Percentiles rank a stretch among this genome's conserved stretches.
These are phyloP conservation scores for Teunomyces tritomae DNA, from an alignment of 805 yeast genomes.

Conservation along the genomic window DNA sequence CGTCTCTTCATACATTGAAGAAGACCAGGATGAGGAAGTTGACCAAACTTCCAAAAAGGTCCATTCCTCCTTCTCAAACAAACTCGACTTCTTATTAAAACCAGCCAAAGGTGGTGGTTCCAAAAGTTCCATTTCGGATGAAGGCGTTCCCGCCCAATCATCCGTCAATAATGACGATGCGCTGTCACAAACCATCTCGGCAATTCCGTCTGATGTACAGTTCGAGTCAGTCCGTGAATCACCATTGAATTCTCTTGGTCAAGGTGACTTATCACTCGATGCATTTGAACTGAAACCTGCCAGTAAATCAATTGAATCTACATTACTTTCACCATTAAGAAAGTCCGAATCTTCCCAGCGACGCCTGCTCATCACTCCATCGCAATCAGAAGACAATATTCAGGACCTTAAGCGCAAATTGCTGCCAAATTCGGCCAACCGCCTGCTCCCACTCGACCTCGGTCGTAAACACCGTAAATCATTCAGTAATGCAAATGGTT, in stretches of 20 bases:
- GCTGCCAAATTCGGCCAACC: conserved; percentile 18
- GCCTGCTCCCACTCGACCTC: conserved; percentile 15
- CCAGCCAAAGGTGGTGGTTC: conserved; percentile 15
- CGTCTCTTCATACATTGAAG: conserved; percentile 10
- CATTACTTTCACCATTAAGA: conserved; percentile 3
- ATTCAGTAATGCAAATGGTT: conserved; percentile 10
- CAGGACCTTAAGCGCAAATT: conserved; percentile 10
- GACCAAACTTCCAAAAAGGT: not conserved
- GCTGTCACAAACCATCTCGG: not conserved
- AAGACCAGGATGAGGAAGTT: conserved; percentile 3
- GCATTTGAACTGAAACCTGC: conserved; percentile 15
- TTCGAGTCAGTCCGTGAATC: conserved; percentile 49
- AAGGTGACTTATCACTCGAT: conserved; percentile 44
- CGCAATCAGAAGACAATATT: conserved; percentile 18
- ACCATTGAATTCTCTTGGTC: conserved; percentile 47
- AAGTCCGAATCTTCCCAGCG: conserved; percentile 8
- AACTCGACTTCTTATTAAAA: conserved; percentile 23
- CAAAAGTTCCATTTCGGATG: conserved; percentile 7
- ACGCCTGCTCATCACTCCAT: conserved; percentile 13
- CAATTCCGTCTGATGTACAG: conserved; percentile 27
- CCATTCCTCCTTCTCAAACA: conserved; percentile 15
- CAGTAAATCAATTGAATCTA: conserved; percentile 5
- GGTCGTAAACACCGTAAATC: conserved; percentile 20
- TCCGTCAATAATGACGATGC: not conserved
- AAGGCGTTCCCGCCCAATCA: not conserved